Evolutionary conservation across 106 monocot species (phyloP), one percentile per base, ranked within the genome.

Genomic region (Dendrobium chrysotoxum): DNA sequence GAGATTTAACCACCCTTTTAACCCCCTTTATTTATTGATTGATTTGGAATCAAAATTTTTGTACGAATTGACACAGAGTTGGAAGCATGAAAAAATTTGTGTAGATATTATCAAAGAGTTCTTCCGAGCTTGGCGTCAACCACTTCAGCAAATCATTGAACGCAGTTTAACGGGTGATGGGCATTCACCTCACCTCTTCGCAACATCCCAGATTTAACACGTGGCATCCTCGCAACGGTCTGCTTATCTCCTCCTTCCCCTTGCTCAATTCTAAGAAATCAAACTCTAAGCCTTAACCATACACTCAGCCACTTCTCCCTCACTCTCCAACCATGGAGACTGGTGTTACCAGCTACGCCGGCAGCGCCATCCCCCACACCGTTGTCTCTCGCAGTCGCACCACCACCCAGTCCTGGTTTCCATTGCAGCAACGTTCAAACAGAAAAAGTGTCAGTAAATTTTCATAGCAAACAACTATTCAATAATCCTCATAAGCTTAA

Each of bases 311-410:
- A 38, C 47, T 1, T 15, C 76, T 47, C 25, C 1, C 28, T 82
- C 67, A 26, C 28, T 44, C 5, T 47, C 42, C 4, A 13, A 42
- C 12, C 42, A 94, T 94, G 97, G 97, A 97, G 90, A 83, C 85
- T 9, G 86, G 92, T 72, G 81, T 88, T 4, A 92, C 96, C 38
- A 88, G 87, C 85, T 96, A 89, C n/a, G 83, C 93, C 26, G 84
- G 83, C 16, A 79, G 88, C 20, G 75, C 83, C 4, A 80, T 84
- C 15, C 85, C 89, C 9, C 72, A 84, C 75, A 81, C 73, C 44
- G 41, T 83, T 5, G 39, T 87, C 47, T 54, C 30, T 5, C 78
- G 79, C n/a, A 81, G 26, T 20, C 87, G 78, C 40, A 66, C 82
- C 25, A 28, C 82, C 53, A 76, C 86, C 40, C 84, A 79, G 10